These are phyloP conservation scores for Botryotinia globosa DNA, from an alignment of 2,329 filamentous ascomycete genomes.

Conservation along the genomic window DNA sequence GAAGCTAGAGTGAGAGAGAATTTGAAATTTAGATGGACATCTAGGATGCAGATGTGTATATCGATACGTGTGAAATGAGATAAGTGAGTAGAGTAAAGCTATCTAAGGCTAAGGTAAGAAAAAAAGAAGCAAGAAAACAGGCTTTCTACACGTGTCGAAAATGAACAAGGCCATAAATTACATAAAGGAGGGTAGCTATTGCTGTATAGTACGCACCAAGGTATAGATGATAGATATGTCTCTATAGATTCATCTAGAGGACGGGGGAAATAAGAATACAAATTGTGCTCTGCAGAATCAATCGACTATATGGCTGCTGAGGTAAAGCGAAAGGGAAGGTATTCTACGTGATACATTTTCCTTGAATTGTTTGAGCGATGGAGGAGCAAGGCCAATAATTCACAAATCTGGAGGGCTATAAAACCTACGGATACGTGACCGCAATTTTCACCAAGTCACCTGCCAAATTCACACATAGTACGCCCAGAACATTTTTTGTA, in stretches of 20 bases:
- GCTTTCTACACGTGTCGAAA: neutral
- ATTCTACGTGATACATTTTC: neutral
- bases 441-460: neutral
- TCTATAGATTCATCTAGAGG: neutral
- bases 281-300: neutral
- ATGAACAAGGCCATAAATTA: neutral
- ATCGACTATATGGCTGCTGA: neutral
- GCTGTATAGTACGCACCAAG: neutral
- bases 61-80: neutral
- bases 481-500: neutral
- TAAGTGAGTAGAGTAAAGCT: neutral
- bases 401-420: neutral
- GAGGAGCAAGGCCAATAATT: neutral
- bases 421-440: neutral
- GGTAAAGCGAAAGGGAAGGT: neutral
- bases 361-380: neutral
- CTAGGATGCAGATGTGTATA: neutral
- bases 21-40: neutral
- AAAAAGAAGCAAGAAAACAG: neutral
- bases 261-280: neutral
- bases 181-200: neutral
- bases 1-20: neutral
- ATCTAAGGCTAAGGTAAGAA: neutral
- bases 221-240: neutral
- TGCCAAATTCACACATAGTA: neutral